These are phyloP conservation scores for Cladobotryum mycophilum DNA, from an alignment of 2,329 filamentous ascomycete species.

Conservation along the genomic window DNA sequence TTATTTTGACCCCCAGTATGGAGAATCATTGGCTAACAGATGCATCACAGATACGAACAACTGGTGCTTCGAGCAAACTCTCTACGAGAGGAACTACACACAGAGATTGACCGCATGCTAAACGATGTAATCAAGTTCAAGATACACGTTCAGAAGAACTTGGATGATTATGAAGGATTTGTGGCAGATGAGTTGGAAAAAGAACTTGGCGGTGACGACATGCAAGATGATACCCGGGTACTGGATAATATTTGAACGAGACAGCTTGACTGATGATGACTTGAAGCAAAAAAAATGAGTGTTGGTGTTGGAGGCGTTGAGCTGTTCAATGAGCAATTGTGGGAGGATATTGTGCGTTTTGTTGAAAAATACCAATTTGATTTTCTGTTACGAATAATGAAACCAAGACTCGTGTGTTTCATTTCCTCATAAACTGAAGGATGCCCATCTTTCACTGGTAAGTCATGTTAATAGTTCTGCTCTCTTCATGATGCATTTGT, in stretches of 20 bases:
- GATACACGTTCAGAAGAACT: constrained; percentile 84
- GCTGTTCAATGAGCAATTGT: no score
- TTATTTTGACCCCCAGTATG: constrained; percentile 15
- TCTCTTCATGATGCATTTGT: no score
- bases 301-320: no score
- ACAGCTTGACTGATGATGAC: neutral
- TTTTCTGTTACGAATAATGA: no score
- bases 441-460: no score
- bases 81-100: constrained; percentile 94
- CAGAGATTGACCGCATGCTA: constrained; percentile 89
- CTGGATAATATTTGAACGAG: constrained; percentile 24
- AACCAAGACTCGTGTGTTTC: no score
- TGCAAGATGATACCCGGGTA: constrained; percentile 45
- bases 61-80: constrained; percentile 76
- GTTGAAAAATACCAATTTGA: no score
- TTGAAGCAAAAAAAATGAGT: no score
- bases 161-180: constrained; percentile 92
- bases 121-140: constrained; percentile 99
- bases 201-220: constrained; percentile 63
- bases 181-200: constrained; percentile 89
- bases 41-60: constrained; percentile 70
- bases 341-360: no score
- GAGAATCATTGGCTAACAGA: neutral
- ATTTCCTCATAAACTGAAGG: no score
- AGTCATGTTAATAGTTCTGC: no score